Base-by-base conservation (phyloP, 2,329 filamentous ascomycete genomes). In the Pyrenophora tritici-repentis region DNA sequence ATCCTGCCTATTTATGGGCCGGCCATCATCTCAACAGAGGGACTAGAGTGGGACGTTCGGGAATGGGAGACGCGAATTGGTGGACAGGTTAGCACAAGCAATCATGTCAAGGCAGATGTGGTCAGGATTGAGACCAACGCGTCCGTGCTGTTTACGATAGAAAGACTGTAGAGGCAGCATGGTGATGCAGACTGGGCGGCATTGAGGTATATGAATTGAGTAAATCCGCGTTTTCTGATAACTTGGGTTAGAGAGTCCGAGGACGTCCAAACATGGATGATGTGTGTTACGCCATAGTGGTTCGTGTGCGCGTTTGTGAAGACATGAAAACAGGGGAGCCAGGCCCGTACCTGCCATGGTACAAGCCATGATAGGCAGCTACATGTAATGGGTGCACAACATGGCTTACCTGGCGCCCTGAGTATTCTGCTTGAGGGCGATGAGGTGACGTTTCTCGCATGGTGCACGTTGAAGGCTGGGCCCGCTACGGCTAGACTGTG, bases 41-140 rank as follows among this genome's bases (percentile, higher is more conserved):
- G 94, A 0, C 78, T 97, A 16, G 87, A 96, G 70, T 99, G 94
- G 94, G 91, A 99, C 74, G 89, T 99, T 1, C 70, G 80, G 52
- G 79, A 90, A 53, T 96, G 93, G 91, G 76, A 82, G 59, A 96
- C 78, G 17, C 71, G 75, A 42, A 77, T 80, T 68, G 78, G 78
- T 13, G 72, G 73, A 2, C 73, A 77, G 50, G 73, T 81, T 50
- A 81, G 78, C 58, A 79, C 78, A 6, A 80, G 77, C 54, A 81
- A 81, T 56, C 78, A 80, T 50, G 71, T 79, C 42, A 71, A 75
- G 34, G 62, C 66, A 6, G 73, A 78, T 29, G 49, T 68, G 18
- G 63, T 80, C 8, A 61, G 62, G 9, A 67, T 81, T 14, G 62
- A 65, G 32, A 77, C 75, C 18, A 71, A 76, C 54, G 63, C 63